Conservation (phyloP, 179 eudicot species). For the Spergularia azorica region DNA sequence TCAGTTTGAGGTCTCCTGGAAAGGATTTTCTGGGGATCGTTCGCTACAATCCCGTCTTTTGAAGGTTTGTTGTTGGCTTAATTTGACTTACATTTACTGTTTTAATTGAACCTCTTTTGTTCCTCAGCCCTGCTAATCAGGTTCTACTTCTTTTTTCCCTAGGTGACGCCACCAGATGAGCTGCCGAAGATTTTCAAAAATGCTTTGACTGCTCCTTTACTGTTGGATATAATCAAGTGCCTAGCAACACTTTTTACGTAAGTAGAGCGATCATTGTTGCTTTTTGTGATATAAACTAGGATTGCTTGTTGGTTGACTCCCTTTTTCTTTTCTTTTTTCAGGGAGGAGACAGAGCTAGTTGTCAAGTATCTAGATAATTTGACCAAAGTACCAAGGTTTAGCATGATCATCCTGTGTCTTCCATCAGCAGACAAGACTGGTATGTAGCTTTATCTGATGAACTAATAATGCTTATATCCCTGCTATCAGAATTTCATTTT, state of each 20-base stretch:
- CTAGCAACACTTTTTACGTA: conserved; percentile 69
- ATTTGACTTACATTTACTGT: background rate
- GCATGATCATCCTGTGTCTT: conserved; percentile 87
- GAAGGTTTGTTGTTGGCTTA: conserved; percentile 46
- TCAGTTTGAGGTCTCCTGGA: conserved; percentile 89
- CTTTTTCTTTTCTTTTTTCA: conserved; percentile 31
- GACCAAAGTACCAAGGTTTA: conserved; percentile 72
- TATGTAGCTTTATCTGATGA: conserved; percentile 38
- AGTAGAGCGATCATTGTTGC: conserved; percentile 21
- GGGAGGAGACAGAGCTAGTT: conserved; percentile 72
- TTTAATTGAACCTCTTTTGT: conserved; percentile 16
- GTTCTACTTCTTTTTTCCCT: conserved; percentile 7
- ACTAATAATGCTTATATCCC: background rate
- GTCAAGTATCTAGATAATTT: conserved; percentile 69
- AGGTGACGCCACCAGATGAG: conserved; percentile 72
- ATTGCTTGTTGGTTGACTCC: background rate
- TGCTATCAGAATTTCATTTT: background rate
- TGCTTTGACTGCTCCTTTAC: conserved; percentile 76
- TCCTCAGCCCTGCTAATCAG: background rate
- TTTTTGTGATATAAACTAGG: background rate
- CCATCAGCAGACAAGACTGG: conserved; percentile 70
- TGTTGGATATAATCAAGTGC: conserved; percentile 74
- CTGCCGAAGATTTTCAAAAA: conserved; percentile 81
- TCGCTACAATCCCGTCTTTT: conserved; percentile 65
- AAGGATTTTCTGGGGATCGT: conserved; percentile 69